phyloP scores from a whole-genome alignment of 1,284 basidiomycete genomes.

The Tranzscheliella williamsii region DNA sequence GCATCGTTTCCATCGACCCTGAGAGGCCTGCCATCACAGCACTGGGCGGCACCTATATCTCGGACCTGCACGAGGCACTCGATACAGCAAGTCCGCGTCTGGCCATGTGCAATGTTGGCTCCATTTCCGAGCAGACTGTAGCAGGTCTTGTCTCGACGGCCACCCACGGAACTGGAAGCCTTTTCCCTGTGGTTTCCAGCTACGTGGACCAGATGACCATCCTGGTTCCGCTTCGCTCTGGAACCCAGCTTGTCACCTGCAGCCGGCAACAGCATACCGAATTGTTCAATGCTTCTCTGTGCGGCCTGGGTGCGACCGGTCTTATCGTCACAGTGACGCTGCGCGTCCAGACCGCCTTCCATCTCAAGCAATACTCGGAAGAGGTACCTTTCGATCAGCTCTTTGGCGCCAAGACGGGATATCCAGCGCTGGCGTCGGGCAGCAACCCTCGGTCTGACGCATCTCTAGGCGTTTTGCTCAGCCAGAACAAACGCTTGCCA shows the following conservation, averaged over 20 bases:
- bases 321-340: slow-evolving; percentile 80
- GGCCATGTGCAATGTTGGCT: slow-evolving; percentile 89
- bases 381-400: slow-evolving; percentile 69
- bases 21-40: slow-evolving; percentile 32
- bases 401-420: slow-evolving; percentile 63
- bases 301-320: slow-evolving; percentile 90
- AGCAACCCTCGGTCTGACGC: slow-evolving; percentile 5
- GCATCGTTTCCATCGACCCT: slow-evolving; percentile 39
- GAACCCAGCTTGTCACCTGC: slow-evolving; percentile 72
- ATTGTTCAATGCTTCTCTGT: slow-evolving; percentile 87
- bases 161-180: slow-evolving; percentile 86
- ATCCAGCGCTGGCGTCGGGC: slow-evolving; percentile 10
- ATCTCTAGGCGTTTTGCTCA: slow-evolving; percentile 41
- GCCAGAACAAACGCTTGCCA: slow-evolving; percentile 42
- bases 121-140: slow-evolving; percentile 94
- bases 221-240: slow-evolving; percentile 63
- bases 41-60: slow-evolving; percentile 60
- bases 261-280: slow-evolving; percentile 71
- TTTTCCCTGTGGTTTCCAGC: slow-evolving; percentile 80
- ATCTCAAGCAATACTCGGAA: slow-evolving; percentile 76
- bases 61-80: slow-evolving; percentile 64
- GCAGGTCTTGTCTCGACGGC: slow-evolving; percentile 93
- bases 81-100: slow-evolving; percentile 68
- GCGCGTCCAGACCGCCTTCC: slow-evolving; percentile 79
- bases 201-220: slow-evolving; percentile 77